A percentile compares a stretch with the other conserved stretches of the same genome.
Conservation (phyloP, 495 filamentous ascomycete genomes). For the Astrothelium macrocarpum region DNA sequence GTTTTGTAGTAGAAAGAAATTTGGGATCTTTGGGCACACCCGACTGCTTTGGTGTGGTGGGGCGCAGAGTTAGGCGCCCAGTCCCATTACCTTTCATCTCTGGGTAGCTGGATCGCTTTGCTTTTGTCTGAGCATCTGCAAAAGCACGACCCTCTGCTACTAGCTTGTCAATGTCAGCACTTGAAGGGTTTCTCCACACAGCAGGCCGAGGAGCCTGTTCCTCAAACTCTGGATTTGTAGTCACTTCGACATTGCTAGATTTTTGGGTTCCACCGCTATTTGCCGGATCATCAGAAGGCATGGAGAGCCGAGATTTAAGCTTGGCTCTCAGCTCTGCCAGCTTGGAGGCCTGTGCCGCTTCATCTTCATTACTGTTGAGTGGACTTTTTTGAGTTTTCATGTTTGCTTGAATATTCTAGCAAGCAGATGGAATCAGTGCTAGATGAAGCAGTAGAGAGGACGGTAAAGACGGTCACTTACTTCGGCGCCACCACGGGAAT, state of each 20-base stretch:
- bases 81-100: background rate
- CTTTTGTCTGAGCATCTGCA: conserved; percentile 14
- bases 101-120: background rate
- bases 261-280: background rate
- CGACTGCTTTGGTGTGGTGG: background rate
- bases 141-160: conserved; percentile 12
- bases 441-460: background rate
- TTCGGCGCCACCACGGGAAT: background rate
- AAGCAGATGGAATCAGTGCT: background rate
- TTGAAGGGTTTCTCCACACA: background rate
- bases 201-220: background rate
- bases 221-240: background rate
- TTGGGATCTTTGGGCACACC: background rate
- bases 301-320: background rate
- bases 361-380: background rate
- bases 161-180: conserved; percentile 5
- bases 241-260: background rate
- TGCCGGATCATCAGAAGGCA: background rate
- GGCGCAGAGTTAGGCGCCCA: background rate
- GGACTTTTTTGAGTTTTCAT: background rate
- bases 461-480: background rate
- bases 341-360: background rate
- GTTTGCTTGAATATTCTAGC: background rate
- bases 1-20: background rate
- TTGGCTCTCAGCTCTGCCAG: background rate